These are phyloP conservation scores for Aspergillus felis DNA, from an alignment of 2,329 filamentous ascomycete species.

Conservation along the genomic window DNA sequence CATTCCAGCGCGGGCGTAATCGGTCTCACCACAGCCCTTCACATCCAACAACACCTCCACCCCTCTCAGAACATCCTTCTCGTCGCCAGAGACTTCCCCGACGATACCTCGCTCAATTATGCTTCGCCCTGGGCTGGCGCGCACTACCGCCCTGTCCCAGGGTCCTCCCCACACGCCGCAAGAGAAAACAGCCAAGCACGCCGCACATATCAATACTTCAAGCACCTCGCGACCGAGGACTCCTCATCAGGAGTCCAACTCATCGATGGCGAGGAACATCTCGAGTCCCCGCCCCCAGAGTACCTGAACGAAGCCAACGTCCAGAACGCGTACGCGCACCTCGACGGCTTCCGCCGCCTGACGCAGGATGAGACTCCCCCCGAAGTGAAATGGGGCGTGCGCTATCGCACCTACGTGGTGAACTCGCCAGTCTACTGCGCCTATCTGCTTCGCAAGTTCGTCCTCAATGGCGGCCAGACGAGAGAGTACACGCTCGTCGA, in stretches of 20 bases:
- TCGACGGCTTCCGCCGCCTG: conserved; percentile 35
- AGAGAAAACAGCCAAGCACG: conserved; percentile 36
- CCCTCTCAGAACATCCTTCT: conserved; percentile 34
- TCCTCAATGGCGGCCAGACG: conserved; percentile 35
- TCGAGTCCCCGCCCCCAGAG: conserved; percentile 36
- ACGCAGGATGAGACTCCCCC: conserved; percentile 25
- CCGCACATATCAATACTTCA: conserved; percentile 38
- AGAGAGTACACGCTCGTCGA: conserved; percentile 25
- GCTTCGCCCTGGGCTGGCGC: conserved; percentile 46
- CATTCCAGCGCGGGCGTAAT: conserved; percentile 37
- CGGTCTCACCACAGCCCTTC: conserved; percentile 36
- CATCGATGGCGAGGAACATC: conserved; percentile 40
- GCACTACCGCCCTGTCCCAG: conserved; percentile 46
- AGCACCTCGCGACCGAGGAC: conserved; percentile 28
- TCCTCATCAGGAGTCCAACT: conserved; percentile 37
- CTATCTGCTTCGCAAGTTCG: conserved; percentile 39
- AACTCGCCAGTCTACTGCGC: conserved; percentile 44
- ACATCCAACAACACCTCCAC: conserved; percentile 27
- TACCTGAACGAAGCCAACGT: conserved; percentile 29
- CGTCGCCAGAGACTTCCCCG: conserved; percentile 40
- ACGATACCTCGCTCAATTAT: conserved; percentile 41
- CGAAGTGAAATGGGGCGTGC: conserved; percentile 39
- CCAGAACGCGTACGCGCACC: conserved; percentile 25
- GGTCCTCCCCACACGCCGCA: conserved; percentile 31
- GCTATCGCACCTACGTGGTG: conserved; percentile 40